Evolutionary conservation across 1,284 basidiomycete species (phyloP).

Genomic region (Tilletia walkeri): DNA sequence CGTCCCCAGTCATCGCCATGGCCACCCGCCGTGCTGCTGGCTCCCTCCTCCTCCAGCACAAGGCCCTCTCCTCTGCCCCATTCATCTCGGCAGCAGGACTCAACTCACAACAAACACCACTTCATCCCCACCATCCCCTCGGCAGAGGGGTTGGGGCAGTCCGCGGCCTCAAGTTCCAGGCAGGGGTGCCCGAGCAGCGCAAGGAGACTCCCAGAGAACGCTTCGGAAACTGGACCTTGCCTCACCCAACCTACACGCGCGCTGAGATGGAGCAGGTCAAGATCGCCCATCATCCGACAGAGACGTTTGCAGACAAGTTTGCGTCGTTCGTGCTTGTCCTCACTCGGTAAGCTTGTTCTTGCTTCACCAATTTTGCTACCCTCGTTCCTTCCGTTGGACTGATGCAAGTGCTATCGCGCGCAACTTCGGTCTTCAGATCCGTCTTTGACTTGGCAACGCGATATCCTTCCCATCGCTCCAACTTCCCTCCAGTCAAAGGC

Average conservation of each 20-base stretch:
- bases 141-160: no score
- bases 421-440: not conserved
- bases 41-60: no score
- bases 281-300: slow-evolving; percentile 2
- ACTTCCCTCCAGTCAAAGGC: slow-evolving; percentile 34
- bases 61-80: no score
- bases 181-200: not conserved
- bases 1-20: no score
- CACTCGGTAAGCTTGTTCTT: not conserved
- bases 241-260: slow-evolving; percentile 1
- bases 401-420: not conserved
- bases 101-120: no score
- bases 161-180: slow-evolving; percentile 1
- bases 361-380: not conserved
- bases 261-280: slow-evolving; percentile 4
- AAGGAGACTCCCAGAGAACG: not conserved
- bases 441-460: slow-evolving; percentile 42
- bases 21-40: no score
- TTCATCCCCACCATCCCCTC: no score
- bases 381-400: not conserved
- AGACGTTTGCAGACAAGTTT: not conserved
- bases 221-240: slow-evolving; percentile 6
- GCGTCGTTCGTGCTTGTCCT: not conserved
- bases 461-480: slow-evolving; percentile 36
- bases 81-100: no score